phyloP scores from a whole-genome alignment of 768 basidiomycete genomes.

The Mycena chlorophos region DNA sequence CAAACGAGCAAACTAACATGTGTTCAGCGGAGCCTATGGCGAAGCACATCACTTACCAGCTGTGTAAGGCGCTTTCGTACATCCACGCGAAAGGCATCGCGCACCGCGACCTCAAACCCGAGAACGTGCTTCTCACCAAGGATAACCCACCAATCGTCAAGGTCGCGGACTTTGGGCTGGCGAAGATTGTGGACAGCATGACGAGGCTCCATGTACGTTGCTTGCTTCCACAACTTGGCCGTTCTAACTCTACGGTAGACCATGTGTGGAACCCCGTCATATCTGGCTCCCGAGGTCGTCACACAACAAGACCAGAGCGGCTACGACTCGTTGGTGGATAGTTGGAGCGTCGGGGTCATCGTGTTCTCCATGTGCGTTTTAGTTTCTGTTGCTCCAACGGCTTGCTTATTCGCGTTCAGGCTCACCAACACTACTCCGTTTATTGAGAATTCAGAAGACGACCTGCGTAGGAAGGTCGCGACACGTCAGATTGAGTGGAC shows the following conservation, averaged over 20 bases:
- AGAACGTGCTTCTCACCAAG: slow-evolving; percentile 84
- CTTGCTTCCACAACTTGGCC: background rate
- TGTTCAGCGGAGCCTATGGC: slow-evolving; percentile 52
- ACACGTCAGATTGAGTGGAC: slow-evolving; percentile 64
- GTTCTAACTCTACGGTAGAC: slow-evolving; percentile 48
- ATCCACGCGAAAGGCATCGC: slow-evolving; percentile 76
- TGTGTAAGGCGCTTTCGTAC: slow-evolving; percentile 80
- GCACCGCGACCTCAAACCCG: slow-evolving; percentile 93
- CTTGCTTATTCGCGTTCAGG: slow-evolving; percentile 41
- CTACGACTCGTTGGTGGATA: slow-evolving; percentile 88
- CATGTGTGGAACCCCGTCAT: slow-evolving; percentile 95
- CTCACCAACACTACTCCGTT: slow-evolving; percentile 79
- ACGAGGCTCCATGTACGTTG: slow-evolving; percentile 70
- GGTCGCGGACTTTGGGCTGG: slow-evolving; percentile 94
- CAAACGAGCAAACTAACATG: background rate
- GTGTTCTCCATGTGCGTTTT: slow-evolving; percentile 81
- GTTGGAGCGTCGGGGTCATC: slow-evolving; percentile 96
- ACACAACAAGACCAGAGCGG: slow-evolving; percentile 61
- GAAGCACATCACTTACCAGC: slow-evolving; percentile 74
- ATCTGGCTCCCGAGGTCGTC: slow-evolving; percentile 93
- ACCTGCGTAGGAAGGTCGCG: slow-evolving; percentile 61
- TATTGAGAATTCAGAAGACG: slow-evolving; percentile 59
- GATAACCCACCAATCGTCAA: slow-evolving; percentile 73
- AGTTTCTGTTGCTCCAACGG: slow-evolving; percentile 10
- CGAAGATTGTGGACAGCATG: slow-evolving; percentile 82